Conservation (phyloP, 768 basidiomycete genomes). For the Lentinula aciculospora region DNA sequence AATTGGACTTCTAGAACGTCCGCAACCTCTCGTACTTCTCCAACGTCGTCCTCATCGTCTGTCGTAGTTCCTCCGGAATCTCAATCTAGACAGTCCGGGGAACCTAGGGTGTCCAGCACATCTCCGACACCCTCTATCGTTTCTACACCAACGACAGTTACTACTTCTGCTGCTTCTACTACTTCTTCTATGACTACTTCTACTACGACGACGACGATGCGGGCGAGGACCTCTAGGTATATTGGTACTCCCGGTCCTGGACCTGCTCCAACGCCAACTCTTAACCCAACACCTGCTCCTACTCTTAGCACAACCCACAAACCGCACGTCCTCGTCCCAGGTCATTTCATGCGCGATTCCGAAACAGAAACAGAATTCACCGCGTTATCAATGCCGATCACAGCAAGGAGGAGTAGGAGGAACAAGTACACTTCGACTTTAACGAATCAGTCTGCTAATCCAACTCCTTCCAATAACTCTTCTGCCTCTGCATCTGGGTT, state of each 20-base stretch:
- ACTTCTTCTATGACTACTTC: background rate
- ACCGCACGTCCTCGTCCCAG: background rate
- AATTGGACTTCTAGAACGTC: background rate
- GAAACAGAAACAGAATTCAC: constrained; percentile 8
- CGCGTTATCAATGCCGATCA: background rate
- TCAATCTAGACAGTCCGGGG: background rate
- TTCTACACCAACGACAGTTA: background rate
- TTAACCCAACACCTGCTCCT: background rate
- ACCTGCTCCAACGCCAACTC: background rate
- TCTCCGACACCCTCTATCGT: background rate
- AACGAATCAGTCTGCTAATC: too few relatives aligned
- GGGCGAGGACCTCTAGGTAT: too few relatives aligned
- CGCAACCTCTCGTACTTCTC: constrained; percentile 15
- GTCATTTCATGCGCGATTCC: constrained; percentile 7
- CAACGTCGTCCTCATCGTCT: too few relatives aligned
- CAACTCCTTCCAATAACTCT: background rate
- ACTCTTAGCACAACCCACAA: constrained; percentile 1
- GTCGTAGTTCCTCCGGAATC: too few relatives aligned
- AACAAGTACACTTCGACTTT: background rate
- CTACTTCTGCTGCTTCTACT: background rate
- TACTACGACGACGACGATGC: background rate
- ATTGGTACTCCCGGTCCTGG: background rate
- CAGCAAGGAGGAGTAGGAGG: background rate
- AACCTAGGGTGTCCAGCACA: background rate
- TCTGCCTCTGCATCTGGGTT: background rate